Evolutionary conservation across 768 basidiomycete genomes (phyloP).

Genomic region (Kwoniella dejecticola): DNA sequence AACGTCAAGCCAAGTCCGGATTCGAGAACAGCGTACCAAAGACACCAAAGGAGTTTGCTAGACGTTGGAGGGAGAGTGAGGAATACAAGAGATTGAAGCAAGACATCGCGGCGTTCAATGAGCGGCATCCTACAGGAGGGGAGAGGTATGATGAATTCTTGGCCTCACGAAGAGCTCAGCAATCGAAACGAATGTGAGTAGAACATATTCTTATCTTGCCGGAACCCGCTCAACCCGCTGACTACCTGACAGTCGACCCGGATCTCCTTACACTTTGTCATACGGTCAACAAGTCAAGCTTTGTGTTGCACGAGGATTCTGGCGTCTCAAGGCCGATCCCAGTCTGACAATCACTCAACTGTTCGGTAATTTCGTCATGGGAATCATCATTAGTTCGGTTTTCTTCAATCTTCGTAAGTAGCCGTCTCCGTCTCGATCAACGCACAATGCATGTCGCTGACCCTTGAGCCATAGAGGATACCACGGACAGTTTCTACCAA

Average conservation of each 20-base stretch:
- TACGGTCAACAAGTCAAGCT: constrained; percentile 59
- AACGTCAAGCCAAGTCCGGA: constrained; percentile 74
- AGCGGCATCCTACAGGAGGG: constrained; percentile 49
- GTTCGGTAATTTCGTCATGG: constrained; percentile 52
- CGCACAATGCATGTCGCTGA: background rate
- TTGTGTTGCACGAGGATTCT: constrained; percentile 60
- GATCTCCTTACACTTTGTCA: constrained; percentile 60
- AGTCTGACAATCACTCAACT: constrained; percentile 50
- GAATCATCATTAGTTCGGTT: constrained; percentile 50
- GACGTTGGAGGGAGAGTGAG: constrained; percentile 60
- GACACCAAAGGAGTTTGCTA: constrained; percentile 65
- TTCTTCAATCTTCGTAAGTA: constrained; percentile 51
- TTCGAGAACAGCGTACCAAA: constrained; percentile 67
- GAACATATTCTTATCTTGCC: constrained; percentile 66
- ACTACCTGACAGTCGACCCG: constrained; percentile 42
- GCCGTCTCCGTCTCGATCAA: background rate
- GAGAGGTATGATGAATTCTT: constrained; percentile 70
- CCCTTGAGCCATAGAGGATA: constrained; percentile 18
- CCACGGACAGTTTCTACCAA: constrained; percentile 45
- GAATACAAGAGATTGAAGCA: constrained; percentile 60
- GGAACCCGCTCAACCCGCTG: constrained; percentile 69
- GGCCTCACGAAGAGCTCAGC: constrained; percentile 64
- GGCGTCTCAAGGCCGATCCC: constrained; percentile 59
- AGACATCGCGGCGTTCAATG: constrained; percentile 66
- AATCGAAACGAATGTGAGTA: constrained; percentile 76